A percentile compares a stretch with the other conserved stretches of the same genome.
Evolutionary conservation across 2,329 filamentous ascomycete genomes (phyloP).

Genomic region (Chrysoporthe deuterocubensis): DNA sequence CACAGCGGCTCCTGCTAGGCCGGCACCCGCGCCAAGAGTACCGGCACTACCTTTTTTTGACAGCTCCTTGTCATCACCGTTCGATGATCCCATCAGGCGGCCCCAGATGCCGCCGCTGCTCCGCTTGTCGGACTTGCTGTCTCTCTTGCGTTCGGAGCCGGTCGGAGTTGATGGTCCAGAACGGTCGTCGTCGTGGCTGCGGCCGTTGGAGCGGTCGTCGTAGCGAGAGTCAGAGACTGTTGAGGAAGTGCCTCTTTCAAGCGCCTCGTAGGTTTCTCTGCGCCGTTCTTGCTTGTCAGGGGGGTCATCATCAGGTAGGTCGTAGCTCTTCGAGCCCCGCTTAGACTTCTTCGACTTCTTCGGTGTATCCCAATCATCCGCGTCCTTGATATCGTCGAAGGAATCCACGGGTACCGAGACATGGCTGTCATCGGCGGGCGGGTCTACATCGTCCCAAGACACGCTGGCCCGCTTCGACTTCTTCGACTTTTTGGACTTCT

Average conservation of each 20-base stretch:
- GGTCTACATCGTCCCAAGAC: conserved; percentile 29
- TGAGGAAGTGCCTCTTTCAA: conserved; percentile 53
- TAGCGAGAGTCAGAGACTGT: conserved; percentile 50
- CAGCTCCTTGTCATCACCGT: conserved; percentile 43
- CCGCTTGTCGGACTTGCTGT: conserved; percentile 42
- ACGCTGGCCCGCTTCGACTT: conserved; percentile 28
- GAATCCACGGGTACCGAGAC: conserved; percentile 38
- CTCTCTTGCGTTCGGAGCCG: conserved; percentile 37
- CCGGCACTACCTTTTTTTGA: conserved; percentile 66
- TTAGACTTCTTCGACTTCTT: conserved; percentile 40
- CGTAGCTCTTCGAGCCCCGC: conserved; percentile 37
- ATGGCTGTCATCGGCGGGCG: conserved; percentile 35
- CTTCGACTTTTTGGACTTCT: conserved; percentile 40
- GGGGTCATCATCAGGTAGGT: conserved; percentile 44
- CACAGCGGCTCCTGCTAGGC: conserved; percentile 54
- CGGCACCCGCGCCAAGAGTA: conserved; percentile 72
- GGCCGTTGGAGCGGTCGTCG: conserved; percentile 42
- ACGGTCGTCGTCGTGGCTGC: conserved; percentile 51
- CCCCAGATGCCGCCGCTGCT: conserved; percentile 52
- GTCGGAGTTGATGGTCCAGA: conserved; percentile 50
- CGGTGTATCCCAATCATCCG: conserved; percentile 38
- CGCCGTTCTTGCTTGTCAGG: conserved; percentile 37
- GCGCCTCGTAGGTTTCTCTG: conserved; percentile 41
- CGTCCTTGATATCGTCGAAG: conserved; percentile 36
- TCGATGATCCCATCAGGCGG: conserved; percentile 48